These are phyloP conservation scores for Calonectria leucothoes DNA, from an alignment of 2,329 filamentous ascomycete genomes.

Conservation along the genomic window DNA sequence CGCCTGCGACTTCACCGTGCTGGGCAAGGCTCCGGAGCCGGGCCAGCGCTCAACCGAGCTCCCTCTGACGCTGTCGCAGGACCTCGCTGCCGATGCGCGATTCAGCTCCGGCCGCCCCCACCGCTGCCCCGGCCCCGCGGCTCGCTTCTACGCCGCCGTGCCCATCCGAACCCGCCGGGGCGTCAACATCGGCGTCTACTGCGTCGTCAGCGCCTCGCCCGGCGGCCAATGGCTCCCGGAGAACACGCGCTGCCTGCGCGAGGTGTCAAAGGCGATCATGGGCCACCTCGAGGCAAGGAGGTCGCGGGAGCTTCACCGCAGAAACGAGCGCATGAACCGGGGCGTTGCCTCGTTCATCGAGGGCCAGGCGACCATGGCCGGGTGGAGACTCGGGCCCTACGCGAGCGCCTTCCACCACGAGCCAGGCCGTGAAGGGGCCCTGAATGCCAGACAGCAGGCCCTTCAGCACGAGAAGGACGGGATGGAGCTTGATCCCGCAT, in stretches of 20 bases:
- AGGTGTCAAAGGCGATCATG: too few relatives aligned
- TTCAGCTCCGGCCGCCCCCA: constrained; percentile 42
- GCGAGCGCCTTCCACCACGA: too few relatives aligned
- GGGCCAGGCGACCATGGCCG: too few relatives aligned
- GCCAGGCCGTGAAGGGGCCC: too few relatives aligned
- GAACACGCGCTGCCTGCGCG: constrained; percentile 31
- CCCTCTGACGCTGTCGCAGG: neutral
- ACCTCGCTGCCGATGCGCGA: constrained; percentile 46
- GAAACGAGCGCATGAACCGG: constrained; percentile 52
- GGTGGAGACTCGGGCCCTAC: too few relatives aligned
- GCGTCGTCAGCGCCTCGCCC: constrained; percentile 46
- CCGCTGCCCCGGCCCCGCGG: constrained; percentile 35
- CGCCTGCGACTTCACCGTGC: constrained; percentile 49
- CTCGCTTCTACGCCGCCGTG: constrained; percentile 53
- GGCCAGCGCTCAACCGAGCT: too few relatives aligned
- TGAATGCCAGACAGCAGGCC: too few relatives aligned
- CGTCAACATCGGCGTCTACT: constrained; percentile 56
- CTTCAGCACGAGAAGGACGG: too few relatives aligned
- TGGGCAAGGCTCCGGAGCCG: too few relatives aligned
- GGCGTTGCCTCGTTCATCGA: constrained; percentile 53
- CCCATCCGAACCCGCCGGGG: constrained; percentile 53
- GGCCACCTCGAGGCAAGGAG: constrained; percentile 48
- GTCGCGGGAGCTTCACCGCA: constrained; percentile 39
- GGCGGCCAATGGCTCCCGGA: too few relatives aligned
- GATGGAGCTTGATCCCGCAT: too few relatives aligned